Base-by-base conservation (phyloP, 345 rosid species). In the Salix koriyanagi region DNA sequence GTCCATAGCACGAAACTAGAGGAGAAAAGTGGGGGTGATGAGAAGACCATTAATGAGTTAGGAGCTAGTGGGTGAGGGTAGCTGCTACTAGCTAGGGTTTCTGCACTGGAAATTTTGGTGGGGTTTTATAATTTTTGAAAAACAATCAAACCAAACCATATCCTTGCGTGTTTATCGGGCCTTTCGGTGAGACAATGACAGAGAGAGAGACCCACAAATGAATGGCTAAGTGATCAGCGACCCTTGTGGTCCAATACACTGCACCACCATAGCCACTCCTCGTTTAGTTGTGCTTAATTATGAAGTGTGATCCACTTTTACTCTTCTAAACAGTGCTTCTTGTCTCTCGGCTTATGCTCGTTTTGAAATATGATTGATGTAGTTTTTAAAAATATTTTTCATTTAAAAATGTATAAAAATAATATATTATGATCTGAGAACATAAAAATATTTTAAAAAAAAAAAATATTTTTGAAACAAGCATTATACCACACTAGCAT, bases 181-280 rank as follows among this genome's bases (percentile, higher is more conserved):
- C 84, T 81, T 81, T 84, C 85, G 79, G 84, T 81, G 77, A 79
- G 87, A 81, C 70, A 79, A 71, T 64, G 87, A 84, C 80, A 32
- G 30, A 65, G 62, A 25, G 44, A 13, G 65, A 74, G 82, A 71
- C 83, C 85, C 85, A 79, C 83, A 76, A 84, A 76, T 76, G 77
- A 79, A 74, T 76, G 75, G 36, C 25, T 4, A 70, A 65, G 56
- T 39, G 11, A 74, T 56, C 72, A 50, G 41, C 67, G 4, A 28
- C 65, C 65, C 69, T 52, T 16, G 52, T 48, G 71, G 76, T 81
- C 80, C 83, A 50, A 30, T 28, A 2, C 11, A 21, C 14, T 12
- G n/a, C 42, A 30, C 42, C 50, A 19, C 42, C 12, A 50, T 25
- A 15, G 25, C 52, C 67, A 60, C 67, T 7, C 21, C 62, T n/a